These are phyloP conservation scores for Nicotiana sylvestris DNA, from an alignment of 257 asterid species.

Conservation along the genomic window DNA sequence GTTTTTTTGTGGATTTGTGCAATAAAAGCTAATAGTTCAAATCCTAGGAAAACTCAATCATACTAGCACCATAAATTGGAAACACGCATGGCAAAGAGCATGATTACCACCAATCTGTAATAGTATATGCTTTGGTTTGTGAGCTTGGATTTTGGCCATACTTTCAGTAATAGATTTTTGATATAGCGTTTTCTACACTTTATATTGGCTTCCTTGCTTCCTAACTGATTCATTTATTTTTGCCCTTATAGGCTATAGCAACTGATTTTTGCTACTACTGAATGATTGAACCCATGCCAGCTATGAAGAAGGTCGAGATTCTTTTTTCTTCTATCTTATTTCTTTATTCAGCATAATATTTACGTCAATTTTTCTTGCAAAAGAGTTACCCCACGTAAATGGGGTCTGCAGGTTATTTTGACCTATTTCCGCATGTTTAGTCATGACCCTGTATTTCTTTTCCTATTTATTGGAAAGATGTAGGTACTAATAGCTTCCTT, in stretches of 20 bases:
- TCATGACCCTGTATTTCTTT: not conserved
- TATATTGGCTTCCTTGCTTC: conserved; percentile 3
- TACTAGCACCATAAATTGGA: not conserved
- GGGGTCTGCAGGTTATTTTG: not conserved
- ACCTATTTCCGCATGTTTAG: not conserved
- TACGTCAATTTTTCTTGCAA: not conserved
- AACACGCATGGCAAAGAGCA: not conserved
- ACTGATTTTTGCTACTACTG: conserved; percentile 18
- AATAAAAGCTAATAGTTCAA: too few relatives aligned
- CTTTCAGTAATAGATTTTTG: not conserved
- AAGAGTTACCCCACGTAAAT: not conserved
- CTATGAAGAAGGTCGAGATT: conserved; percentile 51
- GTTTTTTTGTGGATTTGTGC: too few relatives aligned
- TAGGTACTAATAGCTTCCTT: not conserved
- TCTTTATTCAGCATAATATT: not conserved
- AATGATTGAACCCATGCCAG: conserved; percentile 49
- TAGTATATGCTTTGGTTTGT: not conserved
- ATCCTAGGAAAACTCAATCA: too few relatives aligned
- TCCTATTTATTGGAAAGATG: not conserved
- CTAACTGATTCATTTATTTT: conserved; percentile 15
- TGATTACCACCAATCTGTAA: not conserved
- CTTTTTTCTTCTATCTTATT: not conserved
- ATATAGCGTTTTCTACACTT: not conserved
- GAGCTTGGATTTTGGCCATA: not conserved
- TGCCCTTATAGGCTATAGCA: conserved; percentile 20